These are phyloP conservation scores for Trametopsis cervina DNA, from an alignment of 768 basidiomycete species.

Conservation along the genomic window DNA sequence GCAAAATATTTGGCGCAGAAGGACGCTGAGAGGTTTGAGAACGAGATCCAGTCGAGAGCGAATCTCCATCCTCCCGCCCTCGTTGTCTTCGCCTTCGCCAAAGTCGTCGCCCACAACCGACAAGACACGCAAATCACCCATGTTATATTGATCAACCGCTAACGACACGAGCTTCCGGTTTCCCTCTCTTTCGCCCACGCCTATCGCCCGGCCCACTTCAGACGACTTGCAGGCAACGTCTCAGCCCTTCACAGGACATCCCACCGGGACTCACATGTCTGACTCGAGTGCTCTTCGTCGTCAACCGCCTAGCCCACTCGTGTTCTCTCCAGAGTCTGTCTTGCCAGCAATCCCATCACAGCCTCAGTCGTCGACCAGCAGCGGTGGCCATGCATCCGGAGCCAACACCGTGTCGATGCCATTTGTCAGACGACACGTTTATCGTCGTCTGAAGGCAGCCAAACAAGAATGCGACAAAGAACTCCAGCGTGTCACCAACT, in stretches of 20 bases:
- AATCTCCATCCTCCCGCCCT: constrained; percentile 13
- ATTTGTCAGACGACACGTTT: constrained; percentile 89
- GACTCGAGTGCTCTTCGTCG: constrained; percentile 28
- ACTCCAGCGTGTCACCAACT: constrained; percentile 87
- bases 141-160: constrained; percentile 8
- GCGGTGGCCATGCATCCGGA: constrained; percentile 34
- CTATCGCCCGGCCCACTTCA: constrained; percentile 6
- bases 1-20: background rate
- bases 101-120: constrained; percentile 10
- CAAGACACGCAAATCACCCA: constrained; percentile 8
- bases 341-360: constrained; percentile 42
- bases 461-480: constrained; percentile 98
- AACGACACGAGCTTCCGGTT: constrained; percentile 3
- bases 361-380: constrained; percentile 28
- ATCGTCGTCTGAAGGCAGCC: constrained; percentile 84
- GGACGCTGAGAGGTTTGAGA: constrained; percentile 1
- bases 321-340: constrained; percentile 65
- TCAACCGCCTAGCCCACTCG: constrained; percentile 70
- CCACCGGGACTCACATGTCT: constrained; percentile 25
- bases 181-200: constrained; percentile 11
- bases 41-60: background rate
- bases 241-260: constrained; percentile 9
- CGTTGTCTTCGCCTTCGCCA: constrained; percentile 10
- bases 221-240: constrained; percentile 9
- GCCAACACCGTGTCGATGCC: constrained; percentile 86